phyloP scores from a whole-genome alignment of 2,329 filamentous ascomycete genomes.

The Beauveria sp. region DNA sequence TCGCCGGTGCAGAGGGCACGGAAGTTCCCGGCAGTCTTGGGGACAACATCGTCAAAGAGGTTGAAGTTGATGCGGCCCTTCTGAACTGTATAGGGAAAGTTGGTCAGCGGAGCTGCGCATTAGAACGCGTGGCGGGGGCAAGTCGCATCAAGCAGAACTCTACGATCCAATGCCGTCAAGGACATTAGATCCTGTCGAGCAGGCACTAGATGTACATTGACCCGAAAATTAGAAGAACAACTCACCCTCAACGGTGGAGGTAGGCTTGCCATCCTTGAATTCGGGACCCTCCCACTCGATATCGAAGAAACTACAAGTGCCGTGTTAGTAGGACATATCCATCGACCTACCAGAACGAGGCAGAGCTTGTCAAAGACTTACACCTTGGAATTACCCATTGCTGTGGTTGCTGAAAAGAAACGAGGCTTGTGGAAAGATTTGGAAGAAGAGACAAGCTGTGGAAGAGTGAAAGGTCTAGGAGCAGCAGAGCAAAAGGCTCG shows the following conservation, averaged over 20 bases:
- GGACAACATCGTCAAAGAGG: constrained; percentile 78
- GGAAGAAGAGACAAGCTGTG: constrained; percentile 34
- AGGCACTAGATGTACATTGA: background rate
- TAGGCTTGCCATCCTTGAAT: constrained; percentile 52
- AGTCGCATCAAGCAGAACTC: background rate
- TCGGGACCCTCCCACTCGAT: constrained; percentile 65
- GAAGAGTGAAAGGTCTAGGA: constrained; percentile 32
- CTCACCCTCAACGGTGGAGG: constrained; percentile 53
- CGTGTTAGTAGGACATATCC: constrained; percentile 16
- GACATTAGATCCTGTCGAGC: background rate
- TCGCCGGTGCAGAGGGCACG: constrained; percentile 71
- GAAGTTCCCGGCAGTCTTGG: constrained; percentile 85
- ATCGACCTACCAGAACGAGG: background rate
- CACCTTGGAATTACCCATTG: constrained; percentile 64
- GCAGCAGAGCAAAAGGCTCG: constrained; percentile 33
- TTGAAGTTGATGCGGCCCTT: constrained; percentile 78
- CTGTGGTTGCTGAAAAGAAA: constrained; percentile 53
- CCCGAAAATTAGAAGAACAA: constrained; percentile 9
- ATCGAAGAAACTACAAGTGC: constrained; percentile 56
- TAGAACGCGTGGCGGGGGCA: background rate
- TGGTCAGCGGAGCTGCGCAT: constrained; percentile 5
- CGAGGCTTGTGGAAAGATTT: constrained; percentile 31
- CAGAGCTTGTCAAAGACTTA: constrained; percentile 36
- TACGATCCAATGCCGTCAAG: background rate
- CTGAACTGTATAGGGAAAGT: constrained; percentile 47